A percentile compares a stretch with the other conserved stretches of the same genome.
These are phyloP conservation scores for Anisodus tanguticus DNA, from an alignment of 257 asterid genomes.

Conservation along the genomic window DNA sequence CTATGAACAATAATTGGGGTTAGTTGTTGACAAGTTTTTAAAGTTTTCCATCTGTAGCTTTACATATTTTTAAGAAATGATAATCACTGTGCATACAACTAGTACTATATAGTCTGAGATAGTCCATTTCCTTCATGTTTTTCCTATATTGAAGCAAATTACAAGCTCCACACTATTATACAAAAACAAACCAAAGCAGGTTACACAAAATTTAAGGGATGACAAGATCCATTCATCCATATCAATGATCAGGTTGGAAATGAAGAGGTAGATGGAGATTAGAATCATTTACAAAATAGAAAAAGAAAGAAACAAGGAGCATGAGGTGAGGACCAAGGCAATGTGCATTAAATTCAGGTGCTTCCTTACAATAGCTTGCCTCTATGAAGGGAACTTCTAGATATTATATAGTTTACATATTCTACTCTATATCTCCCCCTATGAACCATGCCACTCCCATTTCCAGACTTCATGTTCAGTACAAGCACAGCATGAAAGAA, in stretches of 20 bases:
- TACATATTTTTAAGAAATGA: background rate
- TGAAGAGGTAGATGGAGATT: background rate
- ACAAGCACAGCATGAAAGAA: slow-evolving; percentile 5
- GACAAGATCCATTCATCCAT: background rate
- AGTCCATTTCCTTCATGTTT: background rate
- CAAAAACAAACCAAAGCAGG: background rate
- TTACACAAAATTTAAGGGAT: background rate
- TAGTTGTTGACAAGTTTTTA: too few species aligned
- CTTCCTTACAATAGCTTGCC: background rate
- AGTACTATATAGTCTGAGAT: background rate
- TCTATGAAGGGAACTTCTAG: background rate
- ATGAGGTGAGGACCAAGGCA: background rate
- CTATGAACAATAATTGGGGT: too few species aligned
- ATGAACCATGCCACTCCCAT: slow-evolving; percentile 11
- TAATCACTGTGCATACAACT: too few species aligned
- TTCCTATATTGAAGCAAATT: background rate
- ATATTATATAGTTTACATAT: background rate
- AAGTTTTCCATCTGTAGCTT: background rate
- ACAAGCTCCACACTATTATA: background rate
- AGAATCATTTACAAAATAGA: slow-evolving; percentile 15
- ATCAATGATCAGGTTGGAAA: background rate
- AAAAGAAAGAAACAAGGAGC: background rate
- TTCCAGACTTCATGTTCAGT: background rate
- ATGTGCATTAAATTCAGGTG: background rate
- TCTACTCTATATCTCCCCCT: background rate